phyloP scores from a whole-genome alignment of 2,329 filamentous ascomycete genomes.

The Tolypocladium album region DNA sequence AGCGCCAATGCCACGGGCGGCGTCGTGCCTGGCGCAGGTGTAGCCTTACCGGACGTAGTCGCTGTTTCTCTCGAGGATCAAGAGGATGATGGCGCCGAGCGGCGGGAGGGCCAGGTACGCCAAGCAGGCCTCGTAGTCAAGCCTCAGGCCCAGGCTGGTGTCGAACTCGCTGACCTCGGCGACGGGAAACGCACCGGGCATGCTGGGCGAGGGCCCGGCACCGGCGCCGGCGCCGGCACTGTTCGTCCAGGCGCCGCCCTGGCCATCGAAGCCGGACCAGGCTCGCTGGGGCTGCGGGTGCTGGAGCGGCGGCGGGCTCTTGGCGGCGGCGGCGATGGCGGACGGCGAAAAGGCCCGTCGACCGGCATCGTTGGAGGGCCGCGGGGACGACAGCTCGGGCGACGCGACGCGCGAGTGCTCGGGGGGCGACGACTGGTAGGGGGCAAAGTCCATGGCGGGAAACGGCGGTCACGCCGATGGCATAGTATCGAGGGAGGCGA shows the following conservation, averaged over 20 bases:
- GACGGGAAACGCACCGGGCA: conserved; percentile 27
- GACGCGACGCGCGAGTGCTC: conserved; percentile 75
- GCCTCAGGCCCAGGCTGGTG: conserved; percentile 73
- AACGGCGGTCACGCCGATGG: not conserved
- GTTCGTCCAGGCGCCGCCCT: conserved; percentile 14
- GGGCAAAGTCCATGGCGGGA: conserved; percentile 76
- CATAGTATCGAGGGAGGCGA: not conserved
- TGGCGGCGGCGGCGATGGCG: conserved; percentile 24
- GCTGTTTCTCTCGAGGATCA: conserved; percentile 86
- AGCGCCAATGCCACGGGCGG: not conserved
- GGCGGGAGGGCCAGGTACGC: conserved; percentile 83
- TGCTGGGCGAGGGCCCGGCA: conserved; percentile 4
- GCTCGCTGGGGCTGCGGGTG: conserved; percentile 46
- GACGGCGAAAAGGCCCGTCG: conserved; percentile 41
- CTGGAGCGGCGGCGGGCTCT: conserved; percentile 29
- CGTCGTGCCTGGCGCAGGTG: not conserved
- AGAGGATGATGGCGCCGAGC: conserved; percentile 69
- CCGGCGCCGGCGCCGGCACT: conserved; percentile 5
- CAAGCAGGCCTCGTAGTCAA: conserved; percentile 84
- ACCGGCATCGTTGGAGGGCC: conserved; percentile 43
- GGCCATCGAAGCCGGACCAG: conserved; percentile 33
- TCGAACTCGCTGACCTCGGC: conserved; percentile 70
- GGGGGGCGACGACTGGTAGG: conserved; percentile 87
- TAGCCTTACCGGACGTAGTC: conserved; percentile 77
- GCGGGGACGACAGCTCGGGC: conserved; percentile 45